phyloP scores from a whole-genome alignment of 2,329 filamentous ascomycete genomes.

The Fulvia fulva region DNA sequence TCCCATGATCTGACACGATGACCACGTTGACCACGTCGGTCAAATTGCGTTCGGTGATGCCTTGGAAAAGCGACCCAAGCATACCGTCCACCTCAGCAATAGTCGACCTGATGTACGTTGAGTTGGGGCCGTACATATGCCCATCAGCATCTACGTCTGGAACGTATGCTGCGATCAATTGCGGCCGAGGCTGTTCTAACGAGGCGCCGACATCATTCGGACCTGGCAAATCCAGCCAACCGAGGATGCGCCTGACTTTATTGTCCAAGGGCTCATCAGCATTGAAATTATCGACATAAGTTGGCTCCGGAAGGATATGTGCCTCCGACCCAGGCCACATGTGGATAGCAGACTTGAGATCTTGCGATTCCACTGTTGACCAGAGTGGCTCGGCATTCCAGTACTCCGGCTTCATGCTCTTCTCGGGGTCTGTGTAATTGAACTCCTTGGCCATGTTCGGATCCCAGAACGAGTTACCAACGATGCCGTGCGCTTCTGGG shows the following conservation, averaged over 20 bases:
- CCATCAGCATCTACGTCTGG: conserved; percentile 86
- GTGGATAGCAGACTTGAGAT: conserved; percentile 76
- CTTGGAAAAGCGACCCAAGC: conserved; percentile 71
- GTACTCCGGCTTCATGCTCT: conserved; percentile 82
- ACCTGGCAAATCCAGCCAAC: conserved; percentile 80
- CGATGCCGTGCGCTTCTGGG: conserved; percentile 86
- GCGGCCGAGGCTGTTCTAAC: conserved; percentile 61
- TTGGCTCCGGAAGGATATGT: conserved; percentile 71
- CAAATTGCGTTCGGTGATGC: conserved; percentile 75
- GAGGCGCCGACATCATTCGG: conserved; percentile 50
- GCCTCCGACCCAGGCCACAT: conserved; percentile 99
- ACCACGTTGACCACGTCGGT: conserved; percentile 89
- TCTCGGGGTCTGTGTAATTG: conserved; percentile 73
- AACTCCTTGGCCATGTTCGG: conserved; percentile 73
- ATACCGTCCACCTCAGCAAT: conserved; percentile 79
- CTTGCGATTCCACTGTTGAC: conserved; percentile 83
- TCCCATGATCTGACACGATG: conserved; percentile 95
- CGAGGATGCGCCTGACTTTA: conserved; percentile 76
- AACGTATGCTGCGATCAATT: conserved; percentile 91
- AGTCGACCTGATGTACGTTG: conserved; percentile 77
- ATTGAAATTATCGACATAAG: conserved; percentile 81
- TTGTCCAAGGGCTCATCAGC: conserved; percentile 66
- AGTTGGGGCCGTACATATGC: conserved; percentile 88
- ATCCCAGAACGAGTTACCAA: conserved; percentile 95
- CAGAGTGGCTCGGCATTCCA: conserved; percentile 93